Evolutionary conservation across 345 rosid genomes (phyloP).

Genomic region (Citrus reticulata): DNA sequence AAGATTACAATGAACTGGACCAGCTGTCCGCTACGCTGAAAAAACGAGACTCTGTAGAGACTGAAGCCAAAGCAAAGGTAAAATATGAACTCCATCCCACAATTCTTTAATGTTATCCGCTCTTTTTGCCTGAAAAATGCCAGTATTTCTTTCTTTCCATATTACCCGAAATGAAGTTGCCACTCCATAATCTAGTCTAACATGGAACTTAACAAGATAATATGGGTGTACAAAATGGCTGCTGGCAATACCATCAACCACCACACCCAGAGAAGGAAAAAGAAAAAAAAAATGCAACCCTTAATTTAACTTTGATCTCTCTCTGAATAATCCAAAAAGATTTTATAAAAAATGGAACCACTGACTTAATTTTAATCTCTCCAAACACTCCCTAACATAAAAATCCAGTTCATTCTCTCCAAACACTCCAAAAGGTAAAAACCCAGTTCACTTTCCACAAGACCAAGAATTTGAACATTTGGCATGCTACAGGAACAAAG

Average conservation of each 20-base stretch:
- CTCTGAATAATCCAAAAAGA: background rate
- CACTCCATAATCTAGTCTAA: no score
- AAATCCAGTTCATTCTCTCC: background rate
- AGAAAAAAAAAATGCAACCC: background rate
- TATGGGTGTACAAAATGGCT: background rate
- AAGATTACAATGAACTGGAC: no score
- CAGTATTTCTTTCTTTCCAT: background rate
- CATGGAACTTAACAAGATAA: background rate
- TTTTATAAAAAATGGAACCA: background rate
- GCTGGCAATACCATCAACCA: background rate
- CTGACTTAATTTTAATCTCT: background rate
- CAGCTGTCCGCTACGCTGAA: no score
- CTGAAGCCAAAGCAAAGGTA: background rate
- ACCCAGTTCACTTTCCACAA: background rate
- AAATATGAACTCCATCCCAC: background rate
- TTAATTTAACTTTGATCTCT: background rate
- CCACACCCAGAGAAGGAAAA: background rate
- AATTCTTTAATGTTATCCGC: background rate
- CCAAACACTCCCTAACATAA: background rate
- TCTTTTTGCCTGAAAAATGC: no score
- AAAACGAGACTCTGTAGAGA: no score
- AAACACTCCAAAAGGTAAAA: background rate
- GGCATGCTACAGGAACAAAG: background rate
- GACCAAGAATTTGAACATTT: background rate
- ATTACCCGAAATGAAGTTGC: no score